Base-by-base conservation (phyloP, 257 asterid species). In the Solanum corneliomulleri region DNA sequence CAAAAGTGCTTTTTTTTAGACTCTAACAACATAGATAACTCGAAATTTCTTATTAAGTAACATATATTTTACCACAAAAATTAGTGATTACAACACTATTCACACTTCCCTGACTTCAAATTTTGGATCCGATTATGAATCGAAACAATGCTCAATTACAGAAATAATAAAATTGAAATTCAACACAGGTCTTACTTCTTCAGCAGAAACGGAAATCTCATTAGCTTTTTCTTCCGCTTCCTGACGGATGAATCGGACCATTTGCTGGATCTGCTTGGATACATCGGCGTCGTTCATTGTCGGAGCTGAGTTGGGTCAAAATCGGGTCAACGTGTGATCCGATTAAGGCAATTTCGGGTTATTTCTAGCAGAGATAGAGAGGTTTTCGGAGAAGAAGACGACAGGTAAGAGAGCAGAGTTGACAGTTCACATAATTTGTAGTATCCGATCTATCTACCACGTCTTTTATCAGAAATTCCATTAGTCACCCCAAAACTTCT, bases 201-300 rank as follows among this genome's bases (percentile, higher is more conserved):
- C 99, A 74, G 99, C 98, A 44, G 99, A 97, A 87, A 95, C 98
- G 31, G 96, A 94, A 92, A 97, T 97, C 93, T 97, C 99, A 88
- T 97, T 94, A 86, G 99, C 97, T 91, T 97, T 97, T 93, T 97
- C 99, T 87, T 97, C 98, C 62, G 99, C 98, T 88, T 97, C 99
- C 84, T 97, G 99, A 89, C 99, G 99, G 93, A 97, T 97, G 95
- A 97, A 97, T 83, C 98, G 93, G 86, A 97, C 98, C 99, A 97
- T 95, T 97, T 95, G 98, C 94, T 95, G 99, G 98, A 97, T 97
- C 98, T 97, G 99, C 98, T 93, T 94, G 33, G 98, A 94, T 45
- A 97, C 99, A 91, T 97, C 98, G 82, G 95, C 90, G 91, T 97
- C 99, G 89, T 97, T 95, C 99, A 97, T 97, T 20, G 80, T 93